Percentiles rank a stretch among this genome's conserved stretches.
Evolutionary conservation across 371 early-diverging fungal genomes (phyloP).

Genomic region (Rhizopus delemar): DNA sequence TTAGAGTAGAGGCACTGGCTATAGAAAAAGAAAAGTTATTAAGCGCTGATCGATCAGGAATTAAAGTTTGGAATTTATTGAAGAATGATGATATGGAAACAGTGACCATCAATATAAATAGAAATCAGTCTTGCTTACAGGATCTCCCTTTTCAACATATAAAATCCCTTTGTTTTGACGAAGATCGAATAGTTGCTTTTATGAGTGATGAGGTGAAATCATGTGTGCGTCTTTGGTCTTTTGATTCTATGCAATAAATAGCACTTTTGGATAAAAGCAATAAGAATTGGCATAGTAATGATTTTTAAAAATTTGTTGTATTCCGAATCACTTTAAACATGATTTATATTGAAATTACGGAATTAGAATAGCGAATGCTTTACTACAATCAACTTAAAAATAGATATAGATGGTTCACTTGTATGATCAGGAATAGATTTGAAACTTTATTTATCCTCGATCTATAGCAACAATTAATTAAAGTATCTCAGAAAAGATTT

Average conservation of each 20-base stretch:
- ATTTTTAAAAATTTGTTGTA: too few relatives aligned
- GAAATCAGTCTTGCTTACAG: conserved; percentile 11
- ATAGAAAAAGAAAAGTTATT: conserved; percentile 37
- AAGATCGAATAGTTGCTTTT: conserved; percentile 38
- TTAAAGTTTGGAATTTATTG: conserved; percentile 47
- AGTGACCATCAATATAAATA: conserved; percentile 8
- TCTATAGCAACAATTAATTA: too few relatives aligned
- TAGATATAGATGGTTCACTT: too few relatives aligned
- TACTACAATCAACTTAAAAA: too few relatives aligned
- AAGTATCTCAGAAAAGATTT: too few relatives aligned
- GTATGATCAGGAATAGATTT: too few relatives aligned
- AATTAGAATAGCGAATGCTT: too few relatives aligned
- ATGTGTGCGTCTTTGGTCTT: conserved; percentile 30
- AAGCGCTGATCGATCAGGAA: conserved; percentile 46
- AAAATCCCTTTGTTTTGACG: conserved; percentile 34
- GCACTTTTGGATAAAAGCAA: background rate
- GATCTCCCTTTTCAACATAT: conserved; percentile 26
- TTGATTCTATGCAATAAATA: conserved; percentile 6
- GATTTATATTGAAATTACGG: too few relatives aligned
- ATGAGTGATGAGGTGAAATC: conserved; percentile 10
- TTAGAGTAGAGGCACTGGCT: conserved; percentile 41
- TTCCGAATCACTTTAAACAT: too few relatives aligned
- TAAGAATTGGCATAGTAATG: too few relatives aligned
- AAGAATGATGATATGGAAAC: conserved; percentile 3
- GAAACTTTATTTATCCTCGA: too few relatives aligned